These are phyloP conservation scores for Marchantia paleacea DNA, from an alignment of 225 moss, liverwort and hornwort genomes.

Conservation along the genomic window DNA sequence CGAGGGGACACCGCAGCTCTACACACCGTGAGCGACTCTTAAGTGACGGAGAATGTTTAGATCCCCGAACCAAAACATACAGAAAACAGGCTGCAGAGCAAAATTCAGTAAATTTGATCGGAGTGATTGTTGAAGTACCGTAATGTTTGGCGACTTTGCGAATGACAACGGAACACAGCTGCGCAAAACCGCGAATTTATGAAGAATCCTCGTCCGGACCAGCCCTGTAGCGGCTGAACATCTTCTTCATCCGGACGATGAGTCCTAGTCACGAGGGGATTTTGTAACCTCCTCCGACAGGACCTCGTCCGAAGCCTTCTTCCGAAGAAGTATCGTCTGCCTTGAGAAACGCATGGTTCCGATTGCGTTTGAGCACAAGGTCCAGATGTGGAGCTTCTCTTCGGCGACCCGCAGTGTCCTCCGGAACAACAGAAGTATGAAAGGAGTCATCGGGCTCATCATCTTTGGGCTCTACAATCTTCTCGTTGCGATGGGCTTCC, in stretches of 20 bases:
- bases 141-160: too few relatives aligned
- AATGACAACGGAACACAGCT: too few relatives aligned
- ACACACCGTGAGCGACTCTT: too few relatives aligned
- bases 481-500: neutral
- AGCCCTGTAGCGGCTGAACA: neutral
- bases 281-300: slow-evolving; percentile 7
- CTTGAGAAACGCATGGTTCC: neutral
- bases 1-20: too few relatives aligned
- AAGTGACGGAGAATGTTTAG: too few relatives aligned
- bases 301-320: neutral
- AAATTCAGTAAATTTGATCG: too few relatives aligned
- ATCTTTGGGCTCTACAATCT: neutral
- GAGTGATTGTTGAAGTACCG: too few relatives aligned
- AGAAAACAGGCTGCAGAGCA: too few relatives aligned
- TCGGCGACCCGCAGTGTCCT: neutral
- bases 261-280: slow-evolving; percentile 3
- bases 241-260: slow-evolving; percentile 10
- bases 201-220: neutral
- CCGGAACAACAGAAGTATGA: neutral
- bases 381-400: slow-evolving; percentile 19
- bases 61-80: too few relatives aligned
- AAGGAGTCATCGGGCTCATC: neutral
- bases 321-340: neutral
- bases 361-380: slow-evolving; percentile 5
- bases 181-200: too few relatives aligned